Conservation (phyloP, 2,329 filamentous ascomycete species). For the Fusarium nelsonii region DNA sequence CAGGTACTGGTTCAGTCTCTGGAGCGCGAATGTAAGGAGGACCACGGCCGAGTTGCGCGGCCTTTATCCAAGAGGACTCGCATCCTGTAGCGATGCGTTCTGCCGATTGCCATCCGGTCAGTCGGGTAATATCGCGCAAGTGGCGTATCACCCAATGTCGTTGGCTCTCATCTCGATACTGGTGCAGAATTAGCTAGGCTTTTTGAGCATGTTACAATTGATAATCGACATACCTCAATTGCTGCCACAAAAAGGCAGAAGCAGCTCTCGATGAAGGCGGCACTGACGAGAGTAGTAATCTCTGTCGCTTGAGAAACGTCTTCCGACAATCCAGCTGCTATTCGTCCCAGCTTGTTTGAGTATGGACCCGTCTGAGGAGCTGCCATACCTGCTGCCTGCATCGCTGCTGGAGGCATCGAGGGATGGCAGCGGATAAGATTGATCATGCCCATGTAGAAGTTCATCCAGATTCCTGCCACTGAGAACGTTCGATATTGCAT, state of each 20-base stretch:
- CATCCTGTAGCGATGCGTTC: conserved; percentile 85
- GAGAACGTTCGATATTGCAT: conserved; percentile 86
- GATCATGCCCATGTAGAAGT: conserved; percentile 87
- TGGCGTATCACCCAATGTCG: conserved; percentile 82
- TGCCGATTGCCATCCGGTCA: conserved; percentile 90
- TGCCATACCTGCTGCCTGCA: conserved; percentile 85
- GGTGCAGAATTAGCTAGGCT: conserved; percentile 43
- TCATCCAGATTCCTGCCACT: conserved; percentile 89
- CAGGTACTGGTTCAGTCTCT: conserved; percentile 52
- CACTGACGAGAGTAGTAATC: conserved; percentile 82
- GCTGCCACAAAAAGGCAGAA: conserved; percentile 90
- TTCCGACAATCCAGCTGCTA: conserved; percentile 78
- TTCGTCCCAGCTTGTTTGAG: conserved; percentile 82
- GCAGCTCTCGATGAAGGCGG: conserved; percentile 83
- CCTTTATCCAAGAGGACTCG: conserved; percentile 85
- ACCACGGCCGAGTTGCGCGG: conserved; percentile 78
- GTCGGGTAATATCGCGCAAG: conserved; percentile 78
- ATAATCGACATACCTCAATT: conserved; percentile 68
- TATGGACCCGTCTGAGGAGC: conserved; percentile 77
- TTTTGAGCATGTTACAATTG: background rate
- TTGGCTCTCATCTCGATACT: conserved; percentile 79
- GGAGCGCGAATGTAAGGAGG: conserved; percentile 74
- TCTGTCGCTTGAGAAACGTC: conserved; percentile 64
- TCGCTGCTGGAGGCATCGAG: conserved; percentile 89
- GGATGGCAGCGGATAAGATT: conserved; percentile 86